Base-by-base conservation (phyloP, 2,329 filamentous ascomycete species). In the Botrytis pseudocinerea region DNA sequence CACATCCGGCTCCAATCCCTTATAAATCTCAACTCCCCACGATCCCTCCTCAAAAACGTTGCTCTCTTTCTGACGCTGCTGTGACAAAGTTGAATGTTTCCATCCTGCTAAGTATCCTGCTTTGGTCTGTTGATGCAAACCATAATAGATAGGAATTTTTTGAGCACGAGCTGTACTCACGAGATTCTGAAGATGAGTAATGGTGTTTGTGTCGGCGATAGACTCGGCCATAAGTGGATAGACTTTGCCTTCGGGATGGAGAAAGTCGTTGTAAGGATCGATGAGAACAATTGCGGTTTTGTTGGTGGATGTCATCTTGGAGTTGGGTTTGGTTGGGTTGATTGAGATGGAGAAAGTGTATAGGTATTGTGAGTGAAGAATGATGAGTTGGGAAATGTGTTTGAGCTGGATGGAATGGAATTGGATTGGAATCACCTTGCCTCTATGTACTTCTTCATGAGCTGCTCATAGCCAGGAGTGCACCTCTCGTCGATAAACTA, bases 111-210 rank as follows among this genome's bases (percentile, higher is more conserved):
- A 76, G 42, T 77, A 78, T 20, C 77, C 77, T 1, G 74, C 69
- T 32, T 76, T 74, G 25, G 63, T 75, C 60, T 77, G 78, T 73
- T 82, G 80, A 65, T 82, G 81, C 20, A 82, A 75, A n/a, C 78
- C 78, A 54, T 82, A 82, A 73, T 78, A 82, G 72, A 82, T 78
- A 0, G 81, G 80, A 25, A 82, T 80, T 10, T 76, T 76, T 28
- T 73, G 70, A 1, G 68, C 68, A 38, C 78, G 75, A 3, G 80
- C 80, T 2, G 74, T 75, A 8, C 66, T 51, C 20, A 81, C 75
- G 7, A 81, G 71, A 10, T 76, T 73, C 38, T 77, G 74, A 1
- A 81, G 74, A 69, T 81, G 78, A 1, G 70, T 69, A 42, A 81
- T 72, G 42, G 78, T 78, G 35, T 78, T 73, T 14, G 76, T 80